A percentile compares a stretch with the other conserved stretches of the same genome.
These are phyloP conservation scores for Theobroma cacao DNA, from an alignment of 345 rosid species.

Conservation along the genomic window DNA sequence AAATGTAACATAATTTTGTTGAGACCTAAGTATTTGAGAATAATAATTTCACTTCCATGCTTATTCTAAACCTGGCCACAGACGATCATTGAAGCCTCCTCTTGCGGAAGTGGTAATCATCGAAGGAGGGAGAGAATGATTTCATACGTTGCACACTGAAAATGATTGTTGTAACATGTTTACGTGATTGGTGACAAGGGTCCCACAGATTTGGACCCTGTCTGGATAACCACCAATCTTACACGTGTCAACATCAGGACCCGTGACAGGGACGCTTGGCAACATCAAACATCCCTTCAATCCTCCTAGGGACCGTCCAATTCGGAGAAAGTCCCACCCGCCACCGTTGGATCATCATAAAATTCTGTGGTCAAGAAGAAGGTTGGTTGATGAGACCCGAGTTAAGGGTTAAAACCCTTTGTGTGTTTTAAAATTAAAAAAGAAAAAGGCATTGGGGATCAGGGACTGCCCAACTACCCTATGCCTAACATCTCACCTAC, in stretches of 20 bases:
- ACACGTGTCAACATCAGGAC: constrained; percentile 12
- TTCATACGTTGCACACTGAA: constrained; percentile 24
- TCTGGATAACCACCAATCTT: background rate
- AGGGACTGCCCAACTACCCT: constrained; percentile 24
- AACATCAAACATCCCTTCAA: background rate
- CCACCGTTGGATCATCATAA: background rate
- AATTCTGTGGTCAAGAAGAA: background rate
- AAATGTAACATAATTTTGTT: background rate
- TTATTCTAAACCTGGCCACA: background rate
- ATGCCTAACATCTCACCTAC: constrained; percentile 17
- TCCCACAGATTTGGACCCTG: constrained; percentile 1
- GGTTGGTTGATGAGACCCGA: background rate
- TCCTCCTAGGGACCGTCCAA: background rate
- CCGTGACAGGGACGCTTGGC: background rate
- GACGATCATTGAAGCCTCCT: background rate
- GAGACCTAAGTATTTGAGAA: background rate
- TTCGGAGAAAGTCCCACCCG: background rate
- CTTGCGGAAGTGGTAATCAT: background rate
- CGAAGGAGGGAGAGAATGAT: constrained; percentile 14
- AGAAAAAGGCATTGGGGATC: background rate
- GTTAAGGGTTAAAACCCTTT: background rate
- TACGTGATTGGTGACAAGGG: constrained; percentile 5
- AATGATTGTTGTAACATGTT: constrained; percentile 20
- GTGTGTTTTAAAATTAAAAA: background rate
- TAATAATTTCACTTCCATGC: background rate